These are phyloP conservation scores for Artemisia argyi DNA, from an alignment of 129 eudicot genomes.

Conservation along the genomic window DNA sequence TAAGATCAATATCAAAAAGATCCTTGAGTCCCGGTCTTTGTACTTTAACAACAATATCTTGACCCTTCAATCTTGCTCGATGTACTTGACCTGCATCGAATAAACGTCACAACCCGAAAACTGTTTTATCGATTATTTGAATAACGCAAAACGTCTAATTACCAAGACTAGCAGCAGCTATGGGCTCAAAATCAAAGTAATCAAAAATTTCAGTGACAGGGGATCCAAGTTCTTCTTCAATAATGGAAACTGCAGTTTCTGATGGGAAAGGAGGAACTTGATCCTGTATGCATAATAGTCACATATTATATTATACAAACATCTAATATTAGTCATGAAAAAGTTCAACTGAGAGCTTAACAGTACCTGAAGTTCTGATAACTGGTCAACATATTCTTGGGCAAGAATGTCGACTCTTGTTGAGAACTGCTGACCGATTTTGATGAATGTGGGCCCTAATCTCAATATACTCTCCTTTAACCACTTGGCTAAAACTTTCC, in stretches of 20 bases:
- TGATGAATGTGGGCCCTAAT: conserved; percentile 95
- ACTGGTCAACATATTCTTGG: conserved; percentile 97
- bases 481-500: conserved; percentile 94
- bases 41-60: conserved; percentile 87
- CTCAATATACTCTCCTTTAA: conserved; percentile 86
- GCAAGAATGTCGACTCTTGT: conserved; percentile 99
- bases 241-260: conserved; percentile 80
- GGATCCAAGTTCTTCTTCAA: conserved; percentile 93
- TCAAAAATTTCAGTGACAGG: conserved; percentile 76
- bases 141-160: conserved; percentile 23
- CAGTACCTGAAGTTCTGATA: conserved; percentile 95
- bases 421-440: conserved; percentile 97
- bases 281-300: conserved; percentile 52
- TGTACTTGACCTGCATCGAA: conserved; percentile 92
- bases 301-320: background rate
- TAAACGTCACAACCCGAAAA: conserved; percentile 7
- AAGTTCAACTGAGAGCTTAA: background rate
- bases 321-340: background rate
- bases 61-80: conserved; percentile 86
- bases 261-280: conserved; percentile 99
- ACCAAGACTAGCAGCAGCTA: conserved; percentile 99
- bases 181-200: conserved; percentile 84
- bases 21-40: conserved; percentile 98
- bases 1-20: conserved; percentile 95
- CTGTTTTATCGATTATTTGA: background rate